These are phyloP conservation scores for Xylariaceae sp. DNA, from an alignment of 2,329 filamentous ascomycete genomes.

Conservation along the genomic window DNA sequence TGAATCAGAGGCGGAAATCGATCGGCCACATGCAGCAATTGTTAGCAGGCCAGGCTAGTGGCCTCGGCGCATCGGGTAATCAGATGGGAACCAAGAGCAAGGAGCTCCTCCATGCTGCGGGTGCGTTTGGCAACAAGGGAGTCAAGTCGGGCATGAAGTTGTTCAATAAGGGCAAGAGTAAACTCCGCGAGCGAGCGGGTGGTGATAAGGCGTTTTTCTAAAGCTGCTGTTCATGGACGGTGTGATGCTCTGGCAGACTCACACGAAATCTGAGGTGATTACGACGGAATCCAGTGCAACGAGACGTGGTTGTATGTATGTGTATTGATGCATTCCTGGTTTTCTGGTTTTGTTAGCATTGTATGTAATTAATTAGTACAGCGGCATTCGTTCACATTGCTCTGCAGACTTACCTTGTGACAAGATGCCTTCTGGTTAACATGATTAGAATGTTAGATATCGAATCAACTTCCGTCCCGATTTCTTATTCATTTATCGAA, in stretches of 20 bases:
- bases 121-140: slow-evolving; percentile 85
- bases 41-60: slow-evolving; percentile 37
- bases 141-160: slow-evolving; percentile 87
- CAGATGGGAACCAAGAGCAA: slow-evolving; percentile 80
- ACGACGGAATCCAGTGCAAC: not conserved
- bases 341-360: not conserved
- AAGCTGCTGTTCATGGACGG: slow-evolving; percentile 29
- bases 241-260: slow-evolving; percentile 26
- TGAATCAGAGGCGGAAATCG: slow-evolving; percentile 24
- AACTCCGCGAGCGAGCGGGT: slow-evolving; percentile 55
- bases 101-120: slow-evolving; percentile 79
- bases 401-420: no score
- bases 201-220: slow-evolving; percentile 86
- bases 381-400: not conserved
- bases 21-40: slow-evolving; percentile 32
- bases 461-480: no score
- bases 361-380: not conserved
- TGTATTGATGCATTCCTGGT: slow-evolving; percentile 1
- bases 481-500: no score
- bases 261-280: slow-evolving; percentile 4
- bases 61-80: slow-evolving; percentile 50
- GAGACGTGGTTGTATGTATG: slow-evolving; percentile 10
- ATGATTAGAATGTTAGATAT: no score
- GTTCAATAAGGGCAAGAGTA: slow-evolving; percentile 84
- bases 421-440: no score